Base-by-base conservation (phyloP, 441 rosid species). In the California macrophylla region DNA sequence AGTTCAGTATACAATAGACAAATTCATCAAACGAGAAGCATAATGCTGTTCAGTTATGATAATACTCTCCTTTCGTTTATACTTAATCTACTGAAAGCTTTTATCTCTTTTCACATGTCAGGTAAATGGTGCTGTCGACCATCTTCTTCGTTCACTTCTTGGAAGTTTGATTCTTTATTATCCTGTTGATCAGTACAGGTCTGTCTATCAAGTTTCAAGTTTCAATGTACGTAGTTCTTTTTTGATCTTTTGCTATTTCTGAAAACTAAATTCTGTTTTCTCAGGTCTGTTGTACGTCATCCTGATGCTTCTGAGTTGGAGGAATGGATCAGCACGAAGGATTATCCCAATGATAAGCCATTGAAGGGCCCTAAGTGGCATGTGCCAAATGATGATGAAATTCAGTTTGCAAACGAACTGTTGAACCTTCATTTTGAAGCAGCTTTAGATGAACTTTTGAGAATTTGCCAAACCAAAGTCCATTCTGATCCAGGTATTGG, bases 81-180 rank as follows among this genome's bases (percentile, higher is more conserved):
- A 36, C 13, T 18, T 70, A 20, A 21, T 68, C 68, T 63, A 36
- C 69, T 64, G 54, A 28, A 67, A 47, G 67, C 62, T 40, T 29
- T 52, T 67, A 52, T 45, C 64, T 64, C 68, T 67, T 26, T 21
- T 72, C 32, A 69, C 54, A 47, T 75, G 56, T 71, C 73, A 95
- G 99, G 99, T 95, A 70, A 92, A 92, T 74, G 96, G 94, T 80
- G 99, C 95, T 67, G 96, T 96, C 67, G 93, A 89, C 83, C 96
- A 90, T 84, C 90, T 90, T 72, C 96, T 95, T 69, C 89, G 98
- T 28, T 87, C 97, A 30, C 93, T 95, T 71, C 86, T 90, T 58
- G 97, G 97, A 80, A 90, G 98, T 80, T 79, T 90, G 68, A 81
- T 95, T 82, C 87, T 91, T 13, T 95, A 92, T 78, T 95, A 90